phyloP scores from a whole-genome alignment of 2,329 filamentous ascomycete species.

The Cladophialophora immunda region DNA sequence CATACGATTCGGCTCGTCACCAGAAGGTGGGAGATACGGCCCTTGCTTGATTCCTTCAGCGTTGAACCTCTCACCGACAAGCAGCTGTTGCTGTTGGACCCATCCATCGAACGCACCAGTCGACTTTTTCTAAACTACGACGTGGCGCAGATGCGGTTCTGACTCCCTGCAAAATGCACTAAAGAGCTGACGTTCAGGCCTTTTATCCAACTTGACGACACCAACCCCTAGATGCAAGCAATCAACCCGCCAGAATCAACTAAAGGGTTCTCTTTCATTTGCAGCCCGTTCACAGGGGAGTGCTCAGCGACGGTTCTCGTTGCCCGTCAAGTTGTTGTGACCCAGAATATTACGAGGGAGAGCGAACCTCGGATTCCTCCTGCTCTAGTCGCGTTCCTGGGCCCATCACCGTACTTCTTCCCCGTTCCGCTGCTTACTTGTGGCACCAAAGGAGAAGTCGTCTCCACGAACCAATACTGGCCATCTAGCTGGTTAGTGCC shows the following conservation, averaged over 20 bases:
- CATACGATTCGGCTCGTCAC: background rate
- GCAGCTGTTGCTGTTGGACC: background rate
- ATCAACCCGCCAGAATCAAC: too few relatives aligned
- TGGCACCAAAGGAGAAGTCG: background rate
- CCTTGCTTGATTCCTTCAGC: background rate
- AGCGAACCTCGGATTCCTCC: background rate
- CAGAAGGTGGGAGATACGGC: background rate
- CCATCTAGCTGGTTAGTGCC: background rate
- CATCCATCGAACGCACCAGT: background rate
- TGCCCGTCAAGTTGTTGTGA: background rate
- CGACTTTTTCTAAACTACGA: background rate
- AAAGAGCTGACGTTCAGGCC: background rate
- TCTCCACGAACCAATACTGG: background rate
- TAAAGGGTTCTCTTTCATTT: background rate
- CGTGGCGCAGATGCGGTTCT: background rate
- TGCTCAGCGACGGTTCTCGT: background rate
- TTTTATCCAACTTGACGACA: too few relatives aligned
- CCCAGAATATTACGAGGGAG: background rate
- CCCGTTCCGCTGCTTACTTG: conserved; percentile 9
- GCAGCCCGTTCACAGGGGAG: background rate
- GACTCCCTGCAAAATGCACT: background rate
- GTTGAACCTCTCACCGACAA: background rate
- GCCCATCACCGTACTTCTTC: background rate
- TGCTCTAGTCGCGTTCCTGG: background rate
- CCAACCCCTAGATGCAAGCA: background rate